These are phyloP conservation scores for Fusarium veterinarium DNA, from an alignment of 2,329 filamentous ascomycete genomes.

Conservation along the genomic window DNA sequence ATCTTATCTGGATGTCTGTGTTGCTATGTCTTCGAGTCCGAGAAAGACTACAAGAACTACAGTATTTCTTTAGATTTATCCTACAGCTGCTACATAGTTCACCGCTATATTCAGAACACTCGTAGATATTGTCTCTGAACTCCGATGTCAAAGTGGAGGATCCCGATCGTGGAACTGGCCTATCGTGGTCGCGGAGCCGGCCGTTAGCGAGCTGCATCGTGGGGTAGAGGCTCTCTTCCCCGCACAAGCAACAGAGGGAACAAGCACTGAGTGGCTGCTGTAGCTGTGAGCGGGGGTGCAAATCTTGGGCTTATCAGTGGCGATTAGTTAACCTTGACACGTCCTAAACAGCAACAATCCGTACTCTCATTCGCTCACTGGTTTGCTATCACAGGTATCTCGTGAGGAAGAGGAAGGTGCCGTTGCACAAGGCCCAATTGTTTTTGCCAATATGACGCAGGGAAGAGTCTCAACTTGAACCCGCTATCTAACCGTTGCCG, in stretches of 20 bases:
- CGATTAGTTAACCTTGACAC: slow-evolving; percentile 22
- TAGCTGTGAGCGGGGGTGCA: slow-evolving; percentile 22
- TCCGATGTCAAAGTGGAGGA: slow-evolving; percentile 43
- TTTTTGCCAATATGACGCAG: slow-evolving; percentile 33
- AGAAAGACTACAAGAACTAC: neutral
- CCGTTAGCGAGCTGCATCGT: slow-evolving; percentile 40
- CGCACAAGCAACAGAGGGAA: slow-evolving; percentile 11
- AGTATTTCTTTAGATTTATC: neutral
- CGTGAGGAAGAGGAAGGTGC: slow-evolving; percentile 33
- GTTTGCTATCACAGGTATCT: slow-evolving; percentile 28
- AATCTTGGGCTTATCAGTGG: slow-evolving; percentile 45
- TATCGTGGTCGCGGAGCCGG: slow-evolving; percentile 48
- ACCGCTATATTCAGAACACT: neutral
- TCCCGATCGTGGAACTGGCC: slow-evolving; percentile 44
- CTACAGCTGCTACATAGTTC: neutral
- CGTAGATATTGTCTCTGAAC: slow-evolving; percentile 20
- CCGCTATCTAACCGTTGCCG: slow-evolving; percentile 38
- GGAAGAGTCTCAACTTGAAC: slow-evolving; percentile 21
- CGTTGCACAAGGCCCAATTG: slow-evolving; percentile 23
- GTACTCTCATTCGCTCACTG: slow-evolving; percentile 24
- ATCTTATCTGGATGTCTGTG: neutral
- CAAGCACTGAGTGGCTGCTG: slow-evolving; percentile 10
- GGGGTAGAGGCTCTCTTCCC: slow-evolving; percentile 41
- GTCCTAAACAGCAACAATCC: slow-evolving; percentile 18
- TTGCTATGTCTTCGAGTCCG: neutral